Percentiles rank a stretch among this genome's conserved stretches.
Conservation (phyloP, 768 basidiomycete species). For the Tricholomella constricta region DNA sequence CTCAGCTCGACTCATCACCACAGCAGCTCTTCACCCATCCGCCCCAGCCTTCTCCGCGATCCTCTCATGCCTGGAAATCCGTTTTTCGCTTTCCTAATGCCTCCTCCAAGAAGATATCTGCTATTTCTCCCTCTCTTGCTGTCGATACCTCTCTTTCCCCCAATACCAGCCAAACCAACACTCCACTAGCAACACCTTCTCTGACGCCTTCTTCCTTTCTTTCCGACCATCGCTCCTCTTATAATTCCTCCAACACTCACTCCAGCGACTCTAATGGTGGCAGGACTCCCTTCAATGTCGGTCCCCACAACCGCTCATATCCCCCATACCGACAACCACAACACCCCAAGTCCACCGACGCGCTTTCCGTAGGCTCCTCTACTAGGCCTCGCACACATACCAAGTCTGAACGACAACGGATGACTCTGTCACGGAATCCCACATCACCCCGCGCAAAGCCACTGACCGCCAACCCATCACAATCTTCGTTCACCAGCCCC, state of each 20-base stretch:
- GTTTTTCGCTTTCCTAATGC: slow-evolving; percentile 69
- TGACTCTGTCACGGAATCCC: slow-evolving; percentile 26
- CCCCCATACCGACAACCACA: slow-evolving; percentile 29
- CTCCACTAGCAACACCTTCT: slow-evolving; percentile 47
- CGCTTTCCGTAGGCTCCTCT: slow-evolving; percentile 36
- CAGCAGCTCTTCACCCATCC: slow-evolving; percentile 19
- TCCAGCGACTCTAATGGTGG: slow-evolving; percentile 69
- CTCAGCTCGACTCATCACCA: slow-evolving; percentile 15
- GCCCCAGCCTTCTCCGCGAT: slow-evolving; percentile 25
- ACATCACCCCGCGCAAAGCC: slow-evolving; percentile 33
- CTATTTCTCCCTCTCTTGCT: slow-evolving; percentile 44
- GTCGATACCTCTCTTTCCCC: slow-evolving; percentile 50
- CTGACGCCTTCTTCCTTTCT: slow-evolving; percentile 56
- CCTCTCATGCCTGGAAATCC: slow-evolving; percentile 63
- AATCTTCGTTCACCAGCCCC: slow-evolving; percentile 45
- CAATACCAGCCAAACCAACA: slow-evolving; percentile 35
- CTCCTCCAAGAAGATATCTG: slow-evolving; percentile 60
- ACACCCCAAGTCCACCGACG: slow-evolving; percentile 41
- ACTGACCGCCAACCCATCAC: slow-evolving; percentile 48
- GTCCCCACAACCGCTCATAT: slow-evolving; percentile 29
- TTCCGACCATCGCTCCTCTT: slow-evolving; percentile 71
- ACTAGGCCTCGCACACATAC: slow-evolving; percentile 38
- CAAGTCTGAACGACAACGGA: slow-evolving; percentile 48
- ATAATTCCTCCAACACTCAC: slow-evolving; percentile 75
- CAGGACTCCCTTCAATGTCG: slow-evolving; percentile 26